These are phyloP conservation scores for Colletotrichum chlorophyti DNA, from an alignment of 2,329 filamentous ascomycete species.

Conservation along the genomic window DNA sequence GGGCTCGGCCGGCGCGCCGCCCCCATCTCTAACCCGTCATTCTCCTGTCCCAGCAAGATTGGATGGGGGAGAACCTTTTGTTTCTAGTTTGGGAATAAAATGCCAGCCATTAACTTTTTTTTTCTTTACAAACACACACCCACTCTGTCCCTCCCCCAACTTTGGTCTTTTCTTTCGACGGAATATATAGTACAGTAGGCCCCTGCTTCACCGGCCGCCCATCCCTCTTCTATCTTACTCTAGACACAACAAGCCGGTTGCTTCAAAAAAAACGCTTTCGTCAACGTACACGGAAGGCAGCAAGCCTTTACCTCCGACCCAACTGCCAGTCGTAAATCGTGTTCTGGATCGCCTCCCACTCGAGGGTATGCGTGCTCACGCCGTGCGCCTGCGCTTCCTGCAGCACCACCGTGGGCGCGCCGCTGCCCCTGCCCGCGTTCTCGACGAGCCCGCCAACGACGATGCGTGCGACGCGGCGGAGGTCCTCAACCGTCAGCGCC, in stretches of 20 bases:
- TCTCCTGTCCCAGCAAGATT: too few relatives aligned
- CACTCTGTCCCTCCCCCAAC: too few relatives aligned
- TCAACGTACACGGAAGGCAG: not conserved
- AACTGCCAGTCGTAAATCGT: constrained; percentile 84
- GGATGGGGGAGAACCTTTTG: too few relatives aligned
- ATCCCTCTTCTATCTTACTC: not conserved
- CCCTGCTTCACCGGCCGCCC: too few relatives aligned
- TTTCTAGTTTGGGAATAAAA: too few relatives aligned
- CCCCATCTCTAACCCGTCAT: too few relatives aligned
- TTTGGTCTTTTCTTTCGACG: not conserved
- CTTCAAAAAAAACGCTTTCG: not conserved
- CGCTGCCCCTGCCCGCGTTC: constrained; percentile 80
- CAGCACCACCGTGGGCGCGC: constrained; percentile 90
- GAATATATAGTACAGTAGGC: too few relatives aligned
- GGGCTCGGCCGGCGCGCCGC: too few relatives aligned
- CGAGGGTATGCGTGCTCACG: constrained; percentile 70
- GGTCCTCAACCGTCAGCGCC: constrained; percentile 77
- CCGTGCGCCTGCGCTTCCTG: constrained; percentile 86
- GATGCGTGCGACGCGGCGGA: constrained; percentile 79
- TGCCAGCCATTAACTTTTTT: too few relatives aligned
- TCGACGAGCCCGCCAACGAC: constrained; percentile 80
- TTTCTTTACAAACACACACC: too few relatives aligned
- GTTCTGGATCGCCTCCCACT: constrained; percentile 90
- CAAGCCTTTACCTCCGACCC: constrained; percentile 55
- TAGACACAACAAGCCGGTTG: too few relatives aligned